Conservation (phyloP, 257 asterid species). For the Linderniella brevidens region DNA sequence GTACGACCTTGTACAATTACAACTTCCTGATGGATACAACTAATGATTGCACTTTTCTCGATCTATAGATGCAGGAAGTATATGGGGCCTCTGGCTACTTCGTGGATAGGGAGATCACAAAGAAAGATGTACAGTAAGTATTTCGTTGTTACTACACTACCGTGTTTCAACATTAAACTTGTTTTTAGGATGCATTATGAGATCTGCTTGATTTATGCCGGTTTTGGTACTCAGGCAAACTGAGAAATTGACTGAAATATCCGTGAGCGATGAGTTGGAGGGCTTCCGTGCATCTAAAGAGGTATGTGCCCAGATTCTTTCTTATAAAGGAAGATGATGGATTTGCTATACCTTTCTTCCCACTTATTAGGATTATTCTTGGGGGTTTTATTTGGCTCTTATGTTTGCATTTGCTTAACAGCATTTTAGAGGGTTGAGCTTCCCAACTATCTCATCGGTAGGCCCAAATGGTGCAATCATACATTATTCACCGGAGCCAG, state of each 20-base stretch:
- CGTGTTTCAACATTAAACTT: neutral
- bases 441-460: constrained; percentile 87
- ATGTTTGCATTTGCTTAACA: constrained; percentile 17
- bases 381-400: neutral
- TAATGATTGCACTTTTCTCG: constrained; percentile 5
- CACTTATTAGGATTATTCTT: neutral
- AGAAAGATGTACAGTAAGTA: constrained; percentile 29
- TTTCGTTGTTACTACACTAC: neutral
- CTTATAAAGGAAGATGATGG: neutral
- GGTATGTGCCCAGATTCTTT: constrained; percentile 28
- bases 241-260: constrained; percentile 59
- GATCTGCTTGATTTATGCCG: neutral
- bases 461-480: constrained; percentile 92
- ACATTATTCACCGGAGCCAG: constrained; percentile 61
- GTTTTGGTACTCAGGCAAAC: constrained; percentile 25
- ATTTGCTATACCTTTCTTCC: neutral
- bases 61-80: constrained; percentile 60
- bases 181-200: neutral
- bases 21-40: neutral
- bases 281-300: constrained; percentile 91
- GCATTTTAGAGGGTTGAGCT: constrained; percentile 90
- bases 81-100: constrained; percentile 96
- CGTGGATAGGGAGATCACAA: constrained; percentile 24
- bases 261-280: constrained; percentile 88
- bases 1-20: neutral